Conservation (phyloP, 768 basidiomycete species). For the Coprinopsis cinerea region DNA sequence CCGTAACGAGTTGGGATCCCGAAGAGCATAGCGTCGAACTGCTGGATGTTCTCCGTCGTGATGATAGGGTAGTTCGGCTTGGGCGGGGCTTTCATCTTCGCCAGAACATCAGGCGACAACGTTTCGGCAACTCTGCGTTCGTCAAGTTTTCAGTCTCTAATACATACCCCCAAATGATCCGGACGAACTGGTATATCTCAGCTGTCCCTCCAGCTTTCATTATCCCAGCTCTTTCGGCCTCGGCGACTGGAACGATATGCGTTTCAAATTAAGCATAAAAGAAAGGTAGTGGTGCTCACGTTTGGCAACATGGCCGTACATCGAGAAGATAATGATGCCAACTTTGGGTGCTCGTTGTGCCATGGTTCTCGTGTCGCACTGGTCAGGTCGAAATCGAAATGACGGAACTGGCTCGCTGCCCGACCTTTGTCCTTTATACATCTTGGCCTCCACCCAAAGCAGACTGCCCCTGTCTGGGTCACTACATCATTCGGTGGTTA, state of each 20-base stretch:
- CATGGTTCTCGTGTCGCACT: slow-evolving; percentile 20
- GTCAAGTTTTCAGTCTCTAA: not conserved
- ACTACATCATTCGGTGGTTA: no score
- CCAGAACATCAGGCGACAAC: slow-evolving; percentile 53
- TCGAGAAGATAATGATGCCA: slow-evolving; percentile 70
- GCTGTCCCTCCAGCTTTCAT: slow-evolving; percentile 42
- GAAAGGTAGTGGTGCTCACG: slow-evolving; percentile 32
- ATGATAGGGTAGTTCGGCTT: slow-evolving; percentile 58
- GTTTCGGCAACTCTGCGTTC: slow-evolving; percentile 67
- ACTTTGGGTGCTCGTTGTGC: slow-evolving; percentile 49
- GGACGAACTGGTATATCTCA: slow-evolving; percentile 47
- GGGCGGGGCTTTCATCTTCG: slow-evolving; percentile 53
- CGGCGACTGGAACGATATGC: slow-evolving; percentile 45
- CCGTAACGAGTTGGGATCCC: slow-evolving; percentile 74
- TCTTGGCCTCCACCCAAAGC: no score
- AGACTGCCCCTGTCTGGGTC: no score
- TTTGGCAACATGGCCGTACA: slow-evolving; percentile 70
- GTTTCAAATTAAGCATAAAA: slow-evolving; percentile 1
- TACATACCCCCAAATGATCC: not conserved
- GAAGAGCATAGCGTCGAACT: slow-evolving; percentile 60
- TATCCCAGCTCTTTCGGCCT: slow-evolving; percentile 43
- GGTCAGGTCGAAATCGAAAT: not conserved
- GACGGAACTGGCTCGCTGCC: no score
- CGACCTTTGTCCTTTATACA: no score
- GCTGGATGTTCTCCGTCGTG: slow-evolving; percentile 37